Evolutionary conservation across 2,329 filamentous ascomycete species (phyloP).

Genomic region (Ceratocystis cubensis): DNA sequence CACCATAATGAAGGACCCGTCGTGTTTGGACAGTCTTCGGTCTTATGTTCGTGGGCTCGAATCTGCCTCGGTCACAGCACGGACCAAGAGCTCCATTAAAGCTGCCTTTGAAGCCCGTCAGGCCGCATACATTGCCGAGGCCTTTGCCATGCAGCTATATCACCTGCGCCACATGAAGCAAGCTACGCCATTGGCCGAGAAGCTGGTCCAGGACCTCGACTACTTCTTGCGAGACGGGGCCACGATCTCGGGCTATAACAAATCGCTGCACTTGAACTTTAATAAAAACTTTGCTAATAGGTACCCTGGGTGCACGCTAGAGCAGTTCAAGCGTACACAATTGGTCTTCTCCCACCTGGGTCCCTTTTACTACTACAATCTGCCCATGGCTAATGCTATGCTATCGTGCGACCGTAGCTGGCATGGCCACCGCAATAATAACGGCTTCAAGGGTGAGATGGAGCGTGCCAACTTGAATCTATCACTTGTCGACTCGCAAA

Average conservation of each 20-base stretch:
- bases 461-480: constrained; percentile 79
- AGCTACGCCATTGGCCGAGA: constrained; percentile 50
- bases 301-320: constrained; percentile 60
- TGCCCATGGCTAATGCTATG: constrained; percentile 61
- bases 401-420: constrained; percentile 68
- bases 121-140: constrained; percentile 72
- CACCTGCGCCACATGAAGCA: constrained; percentile 67
- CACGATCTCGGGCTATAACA: constrained; percentile 70
- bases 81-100: constrained; percentile 39
- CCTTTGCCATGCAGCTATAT: constrained; percentile 83
- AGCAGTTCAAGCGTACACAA: constrained; percentile 66
- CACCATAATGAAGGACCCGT: constrained; percentile 58
- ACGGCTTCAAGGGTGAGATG: constrained; percentile 74
- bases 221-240: constrained; percentile 73
- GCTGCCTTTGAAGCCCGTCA: constrained; percentile 55
- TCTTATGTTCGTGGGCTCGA: constrained; percentile 52
- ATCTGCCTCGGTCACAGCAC: constrained; percentile 39
- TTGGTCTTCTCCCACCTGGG: constrained; percentile 57
- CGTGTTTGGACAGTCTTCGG: constrained; percentile 60
- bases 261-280: constrained; percentile 74
- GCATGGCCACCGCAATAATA: constrained; percentile 48
- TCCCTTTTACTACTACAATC: constrained; percentile 69
- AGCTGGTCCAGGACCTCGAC: constrained; percentile 59
- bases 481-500: constrained; percentile 83
- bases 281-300: constrained; percentile 70